A percentile compares a stretch with the other conserved stretches of the same genome.
phyloP scores from a whole-genome alignment of 2,329 filamentous ascomycete species.

The Cytospora mali region DNA sequence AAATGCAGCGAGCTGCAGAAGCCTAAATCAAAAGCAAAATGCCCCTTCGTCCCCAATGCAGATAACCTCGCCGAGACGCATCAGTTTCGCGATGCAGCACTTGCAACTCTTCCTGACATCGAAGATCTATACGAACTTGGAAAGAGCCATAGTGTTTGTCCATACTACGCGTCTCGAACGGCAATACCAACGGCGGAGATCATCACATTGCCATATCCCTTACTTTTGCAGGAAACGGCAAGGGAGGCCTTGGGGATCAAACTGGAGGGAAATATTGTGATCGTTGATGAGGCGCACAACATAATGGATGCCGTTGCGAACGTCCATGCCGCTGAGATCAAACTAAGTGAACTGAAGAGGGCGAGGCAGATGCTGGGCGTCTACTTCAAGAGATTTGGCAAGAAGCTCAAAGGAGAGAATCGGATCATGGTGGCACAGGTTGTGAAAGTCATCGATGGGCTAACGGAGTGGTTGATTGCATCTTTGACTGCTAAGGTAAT shows the following conservation, averaged over 20 bases:
- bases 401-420: constrained; percentile 87
- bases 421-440: constrained; percentile 88
- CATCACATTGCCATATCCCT: constrained; percentile 87
- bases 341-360: constrained; percentile 70
- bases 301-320: constrained; percentile 92
- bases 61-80: constrained; percentile 72
- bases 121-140: constrained; percentile 84
- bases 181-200: constrained; percentile 86
- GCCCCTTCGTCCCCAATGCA: constrained; percentile 76
- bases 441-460: constrained; percentile 78
- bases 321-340: constrained; percentile 80
- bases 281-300: constrained; percentile 97
- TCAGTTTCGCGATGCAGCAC: constrained; percentile 80
- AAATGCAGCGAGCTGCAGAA: constrained; percentile 89
- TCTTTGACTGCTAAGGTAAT: constrained; percentile 53
- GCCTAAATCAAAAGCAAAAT: constrained; percentile 66
- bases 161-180: constrained; percentile 92
- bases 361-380: constrained; percentile 75
- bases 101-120: constrained; percentile 88
- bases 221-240: constrained; percentile 84
- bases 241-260: constrained; percentile 86
- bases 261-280: constrained; percentile 84
- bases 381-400: constrained; percentile 87
- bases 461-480: constrained; percentile 68
- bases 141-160: constrained; percentile 78